A percentile compares a stretch with the other conserved stretches of the same genome.
phyloP scores from a whole-genome alignment of 2,329 filamentous ascomycete genomes.

The Orbilia brochopaga region DNA sequence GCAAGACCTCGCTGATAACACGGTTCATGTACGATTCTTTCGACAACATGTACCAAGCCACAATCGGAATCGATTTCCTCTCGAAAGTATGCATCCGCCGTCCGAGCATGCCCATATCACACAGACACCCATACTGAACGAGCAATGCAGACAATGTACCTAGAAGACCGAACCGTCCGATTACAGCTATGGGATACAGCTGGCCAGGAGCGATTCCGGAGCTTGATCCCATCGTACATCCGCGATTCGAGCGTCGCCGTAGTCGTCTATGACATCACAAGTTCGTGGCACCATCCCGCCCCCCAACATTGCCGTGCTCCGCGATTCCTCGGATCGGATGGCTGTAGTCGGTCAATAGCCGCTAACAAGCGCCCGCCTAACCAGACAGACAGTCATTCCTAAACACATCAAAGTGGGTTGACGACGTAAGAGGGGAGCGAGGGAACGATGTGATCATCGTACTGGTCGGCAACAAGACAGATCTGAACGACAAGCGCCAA shows the following conservation, averaged over 20 bases:
- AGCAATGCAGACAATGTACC: slow-evolving; percentile 84
- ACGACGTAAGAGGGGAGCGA: slow-evolving; percentile 93
- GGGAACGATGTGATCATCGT: slow-evolving; percentile 99
- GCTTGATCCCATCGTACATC: slow-evolving; percentile 96
- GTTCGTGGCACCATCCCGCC: slow-evolving; percentile 60
- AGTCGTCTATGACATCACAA: slow-evolving; percentile 98
- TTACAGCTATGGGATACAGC: slow-evolving; percentile 98
- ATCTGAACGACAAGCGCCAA: slow-evolving; percentile 96
- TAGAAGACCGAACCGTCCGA: slow-evolving; percentile 96
- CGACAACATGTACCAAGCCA: slow-evolving; percentile 99
- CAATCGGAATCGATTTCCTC: slow-evolving; percentile 98
- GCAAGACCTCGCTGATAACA: slow-evolving; percentile 97
- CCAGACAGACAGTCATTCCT: slow-evolving; percentile 92
- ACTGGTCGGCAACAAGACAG: slow-evolving; percentile 97
- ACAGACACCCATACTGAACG: slow-evolving; percentile 5
- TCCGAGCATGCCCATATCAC: not conserved
- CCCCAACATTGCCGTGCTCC: slow-evolving; percentile 2
- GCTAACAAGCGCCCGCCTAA: not conserved
- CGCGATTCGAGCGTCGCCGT: slow-evolving; percentile 97
- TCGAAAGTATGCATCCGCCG: slow-evolving; percentile 73
- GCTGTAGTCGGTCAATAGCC: not conserved
- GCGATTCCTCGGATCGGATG: not conserved
- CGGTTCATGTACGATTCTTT: slow-evolving; percentile 99
- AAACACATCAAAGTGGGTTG: slow-evolving; percentile 99
- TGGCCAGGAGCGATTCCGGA: slow-evolving; percentile 95